phyloP scores from a whole-genome alignment of 768 basidiomycete genomes.

The Phaffia australis region DNA sequence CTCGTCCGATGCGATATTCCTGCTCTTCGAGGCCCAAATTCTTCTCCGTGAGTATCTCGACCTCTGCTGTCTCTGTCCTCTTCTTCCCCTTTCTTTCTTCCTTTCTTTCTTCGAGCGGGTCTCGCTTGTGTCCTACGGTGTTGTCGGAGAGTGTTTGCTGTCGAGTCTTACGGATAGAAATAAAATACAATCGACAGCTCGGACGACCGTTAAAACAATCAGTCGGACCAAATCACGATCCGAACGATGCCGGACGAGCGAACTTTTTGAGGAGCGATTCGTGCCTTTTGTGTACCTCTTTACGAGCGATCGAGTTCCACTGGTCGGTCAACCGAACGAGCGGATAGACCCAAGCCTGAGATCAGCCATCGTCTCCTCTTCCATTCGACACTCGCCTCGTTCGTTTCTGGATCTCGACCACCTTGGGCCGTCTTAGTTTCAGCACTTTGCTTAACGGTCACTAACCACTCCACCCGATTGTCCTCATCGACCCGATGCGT shows the following conservation, averaged over 20 bases:
- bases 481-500: constrained; percentile 1
- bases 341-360: not conserved
- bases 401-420: not conserved
- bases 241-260: not conserved
- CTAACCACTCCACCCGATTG: not conserved
- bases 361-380: not conserved
- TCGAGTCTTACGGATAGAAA: not conserved
- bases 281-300: no score
- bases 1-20: constrained; percentile 23
- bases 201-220: not conserved
- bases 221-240: not conserved
- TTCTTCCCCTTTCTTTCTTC: not conserved
- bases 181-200: not conserved
- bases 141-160: not conserved
- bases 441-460: not conserved
- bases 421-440: not conserved
- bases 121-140: not conserved
- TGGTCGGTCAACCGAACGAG: no score
- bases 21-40: constrained; percentile 2
- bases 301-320: no score
- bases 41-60: constrained; percentile 9
- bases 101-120: not conserved
- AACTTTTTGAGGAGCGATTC: not conserved
- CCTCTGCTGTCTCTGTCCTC: not conserved
- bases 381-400: not conserved